A percentile compares a stretch with the other conserved stretches of the same genome.
phyloP scores from a whole-genome alignment of 805 yeast species.

The Candida endomychidarum region DNA sequence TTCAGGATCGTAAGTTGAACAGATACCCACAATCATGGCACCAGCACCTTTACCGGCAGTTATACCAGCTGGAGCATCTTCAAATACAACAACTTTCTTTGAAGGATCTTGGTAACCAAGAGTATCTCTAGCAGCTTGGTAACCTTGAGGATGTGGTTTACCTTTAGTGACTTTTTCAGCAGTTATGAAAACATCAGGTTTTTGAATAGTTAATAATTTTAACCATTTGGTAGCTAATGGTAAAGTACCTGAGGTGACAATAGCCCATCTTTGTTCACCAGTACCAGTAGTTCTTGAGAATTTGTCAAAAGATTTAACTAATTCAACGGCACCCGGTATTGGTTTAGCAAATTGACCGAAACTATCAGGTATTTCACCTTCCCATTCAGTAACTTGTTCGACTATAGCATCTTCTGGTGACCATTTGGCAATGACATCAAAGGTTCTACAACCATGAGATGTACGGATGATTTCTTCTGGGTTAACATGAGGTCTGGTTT shows the following conservation, averaged over 20 bases:
- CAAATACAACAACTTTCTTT: slow-evolving; percentile 64
- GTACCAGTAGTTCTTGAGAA: slow-evolving; percentile 46
- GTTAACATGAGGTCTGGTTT: slow-evolving; percentile 64
- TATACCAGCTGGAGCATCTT: slow-evolving; percentile 89
- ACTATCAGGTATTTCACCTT: slow-evolving; percentile 66
- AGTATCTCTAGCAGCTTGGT: slow-evolving; percentile 55
- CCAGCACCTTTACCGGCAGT: slow-evolving; percentile 83
- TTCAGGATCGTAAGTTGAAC: slow-evolving; percentile 72
- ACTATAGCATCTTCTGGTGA: slow-evolving; percentile 72
- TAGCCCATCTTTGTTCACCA: slow-evolving; percentile 68
- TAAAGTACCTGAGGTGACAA: slow-evolving; percentile 81
- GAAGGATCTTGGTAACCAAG: slow-evolving; percentile 38
- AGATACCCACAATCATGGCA: slow-evolving; percentile 78
- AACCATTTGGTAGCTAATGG: slow-evolving; percentile 81
- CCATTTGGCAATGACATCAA: slow-evolving; percentile 71
- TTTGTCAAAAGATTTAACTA: slow-evolving; percentile 54
- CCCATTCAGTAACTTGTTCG: slow-evolving; percentile 64
- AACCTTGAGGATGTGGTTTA: slow-evolving; percentile 87
- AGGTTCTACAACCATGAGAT: slow-evolving; percentile 82
- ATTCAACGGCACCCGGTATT: slow-evolving; percentile 71
- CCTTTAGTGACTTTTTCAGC: slow-evolving; percentile 79
- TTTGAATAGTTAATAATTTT: slow-evolving; percentile 53
- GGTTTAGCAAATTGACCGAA: slow-evolving; percentile 73
- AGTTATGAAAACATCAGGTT: slow-evolving; percentile 76
- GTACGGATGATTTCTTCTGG: slow-evolving; percentile 70